Conservation (phyloP, 768 basidiomycete genomes). For the Boletales sp. region DNA sequence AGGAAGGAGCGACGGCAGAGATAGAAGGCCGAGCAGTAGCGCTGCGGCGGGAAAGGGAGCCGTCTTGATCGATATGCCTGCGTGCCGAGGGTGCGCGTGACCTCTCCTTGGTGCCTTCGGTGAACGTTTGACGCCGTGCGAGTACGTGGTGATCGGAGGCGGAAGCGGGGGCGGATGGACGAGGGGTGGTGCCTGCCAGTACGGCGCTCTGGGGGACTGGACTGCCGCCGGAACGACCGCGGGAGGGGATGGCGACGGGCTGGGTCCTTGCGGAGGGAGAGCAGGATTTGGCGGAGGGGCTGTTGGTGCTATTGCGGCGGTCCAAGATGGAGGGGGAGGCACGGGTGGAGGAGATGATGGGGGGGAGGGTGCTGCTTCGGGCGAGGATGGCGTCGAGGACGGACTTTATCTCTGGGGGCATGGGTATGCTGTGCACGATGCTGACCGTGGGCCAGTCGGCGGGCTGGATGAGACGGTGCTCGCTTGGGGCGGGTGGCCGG, state of each 20-base stretch:
- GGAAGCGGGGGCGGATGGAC: constrained; percentile 22
- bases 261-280: constrained; percentile 40
- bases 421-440: constrained; percentile 67
- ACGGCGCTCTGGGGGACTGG: constrained; percentile 33
- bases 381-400: constrained; percentile 54
- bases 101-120: constrained; percentile 53
- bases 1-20: constrained; percentile 37
- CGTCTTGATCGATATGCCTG: constrained; percentile 55
- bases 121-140: constrained; percentile 47
- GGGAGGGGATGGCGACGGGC: constrained; percentile 36
- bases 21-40: constrained; percentile 44
- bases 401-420: constrained; percentile 69
- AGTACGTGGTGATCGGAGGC: constrained; percentile 41
- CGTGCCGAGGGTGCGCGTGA: constrained; percentile 60
- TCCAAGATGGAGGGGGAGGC: constrained; percentile 34
- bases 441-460: constrained; percentile 82
- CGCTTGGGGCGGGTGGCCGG: constrained; percentile 60
- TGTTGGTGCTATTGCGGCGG: constrained; percentile 45
- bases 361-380: constrained; percentile 33
- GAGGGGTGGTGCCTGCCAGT: constrained; percentile 28
- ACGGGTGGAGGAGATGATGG: constrained; percentile 26
- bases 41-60: constrained; percentile 44
- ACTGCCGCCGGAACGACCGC: constrained; percentile 52
- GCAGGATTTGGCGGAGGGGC: constrained; percentile 19
- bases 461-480: constrained; percentile 60